phyloP scores from a whole-genome alignment of 2,329 filamentous ascomycete genomes.

The Talaromyces sp. region DNA sequence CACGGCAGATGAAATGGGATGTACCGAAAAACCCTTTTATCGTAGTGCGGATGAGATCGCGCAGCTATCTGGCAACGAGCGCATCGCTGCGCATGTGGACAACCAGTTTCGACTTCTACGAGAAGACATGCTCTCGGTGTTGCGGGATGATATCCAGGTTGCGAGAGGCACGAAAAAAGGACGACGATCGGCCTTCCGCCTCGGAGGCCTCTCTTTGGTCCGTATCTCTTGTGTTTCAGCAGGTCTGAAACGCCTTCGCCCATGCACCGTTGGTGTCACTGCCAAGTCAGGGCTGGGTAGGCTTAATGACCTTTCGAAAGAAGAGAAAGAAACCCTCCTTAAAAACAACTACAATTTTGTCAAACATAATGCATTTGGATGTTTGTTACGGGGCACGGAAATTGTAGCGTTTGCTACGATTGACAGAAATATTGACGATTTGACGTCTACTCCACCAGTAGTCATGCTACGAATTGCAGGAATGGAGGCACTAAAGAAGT shows the following conservation, averaged over 20 bases:
- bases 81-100: constrained; percentile 55
- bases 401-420: constrained; percentile 58
- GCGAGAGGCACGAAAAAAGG: constrained; percentile 48
- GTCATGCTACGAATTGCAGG: background rate
- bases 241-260: constrained; percentile 50
- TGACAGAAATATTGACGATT: constrained; percentile 48
- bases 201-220: constrained; percentile 32
- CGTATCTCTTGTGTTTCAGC: constrained; percentile 48
- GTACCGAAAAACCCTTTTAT: constrained; percentile 51
- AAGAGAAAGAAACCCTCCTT: constrained; percentile 21
- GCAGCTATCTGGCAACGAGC: constrained; percentile 30
- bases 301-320: background rate
- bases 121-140: constrained; percentile 65
- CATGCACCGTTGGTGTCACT: constrained; percentile 37
- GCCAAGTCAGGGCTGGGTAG: background rate
- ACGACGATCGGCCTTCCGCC: constrained; percentile 30
- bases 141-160: constrained; percentile 58
- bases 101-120: constrained; percentile 68
- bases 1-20: constrained; percentile 60
- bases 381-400: constrained; percentile 45
- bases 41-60: constrained; percentile 49
- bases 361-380: constrained; percentile 58
- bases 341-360: constrained; percentile 47
- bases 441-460: constrained; percentile 1
- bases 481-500: background rate